Evolutionary conservation across 257 asterid genomes (phyloP).

Genomic region (Salvia hispanica): DNA sequence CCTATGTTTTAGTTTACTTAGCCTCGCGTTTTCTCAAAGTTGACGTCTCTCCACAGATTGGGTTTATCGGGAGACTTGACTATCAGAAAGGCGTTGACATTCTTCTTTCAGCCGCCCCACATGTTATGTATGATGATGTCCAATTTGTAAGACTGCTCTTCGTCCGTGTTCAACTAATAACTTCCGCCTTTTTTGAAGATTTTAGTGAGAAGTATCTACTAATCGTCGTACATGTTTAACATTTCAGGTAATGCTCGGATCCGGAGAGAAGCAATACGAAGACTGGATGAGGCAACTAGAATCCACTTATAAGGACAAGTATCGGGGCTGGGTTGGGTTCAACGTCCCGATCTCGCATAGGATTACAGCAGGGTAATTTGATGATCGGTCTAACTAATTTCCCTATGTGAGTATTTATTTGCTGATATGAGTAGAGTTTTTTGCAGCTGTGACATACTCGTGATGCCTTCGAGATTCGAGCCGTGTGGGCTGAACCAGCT

Average conservation of each 20-base stretch:
- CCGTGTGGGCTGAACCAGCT: constrained; percentile 96
- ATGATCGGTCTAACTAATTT: not conserved
- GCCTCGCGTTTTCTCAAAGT: constrained; percentile 26
- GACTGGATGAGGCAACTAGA: constrained; percentile 95
- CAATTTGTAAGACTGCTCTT: constrained; percentile 61
- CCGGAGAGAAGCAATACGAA: constrained; percentile 95
- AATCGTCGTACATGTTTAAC: not conserved
- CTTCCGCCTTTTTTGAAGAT: not conserved
- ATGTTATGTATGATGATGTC: constrained; percentile 85
- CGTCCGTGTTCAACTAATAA: not conserved
- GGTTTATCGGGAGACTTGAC: constrained; percentile 94
- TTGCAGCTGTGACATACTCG: constrained; percentile 86
- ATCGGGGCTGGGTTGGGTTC: constrained; percentile 97
- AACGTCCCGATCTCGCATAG: constrained; percentile 89
- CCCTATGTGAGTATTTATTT: constrained; percentile 1
- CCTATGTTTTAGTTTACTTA: constrained; percentile 17
- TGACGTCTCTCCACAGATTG: constrained; percentile 54
- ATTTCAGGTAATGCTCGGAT: constrained; percentile 91
- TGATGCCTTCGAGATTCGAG: constrained; percentile 97
- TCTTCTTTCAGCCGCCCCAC: constrained; percentile 79
- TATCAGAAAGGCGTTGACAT: constrained; percentile 96
- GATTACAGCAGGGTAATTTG: constrained; percentile 83
- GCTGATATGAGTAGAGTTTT: constrained; percentile 7
- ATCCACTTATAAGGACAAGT: constrained; percentile 58
- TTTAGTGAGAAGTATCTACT: not conserved